These are phyloP conservation scores for Tuber aestivum DNA, from an alignment of 495 filamentous ascomycete genomes.

Conservation along the genomic window DNA sequence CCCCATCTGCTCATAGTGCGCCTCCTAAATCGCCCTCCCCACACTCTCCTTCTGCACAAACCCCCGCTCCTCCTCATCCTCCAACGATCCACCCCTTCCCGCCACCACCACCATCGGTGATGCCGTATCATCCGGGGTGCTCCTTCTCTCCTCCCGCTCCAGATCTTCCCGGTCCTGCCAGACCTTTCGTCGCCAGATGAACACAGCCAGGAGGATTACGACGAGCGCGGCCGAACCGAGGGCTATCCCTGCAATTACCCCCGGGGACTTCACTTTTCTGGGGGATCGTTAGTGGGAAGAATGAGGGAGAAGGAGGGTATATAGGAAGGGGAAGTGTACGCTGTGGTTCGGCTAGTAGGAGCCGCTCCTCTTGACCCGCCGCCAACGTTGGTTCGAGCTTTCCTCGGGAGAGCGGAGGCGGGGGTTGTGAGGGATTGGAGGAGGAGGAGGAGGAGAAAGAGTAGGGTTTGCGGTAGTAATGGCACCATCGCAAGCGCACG, in stretches of 20 bases:
- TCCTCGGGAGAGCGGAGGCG: background rate
- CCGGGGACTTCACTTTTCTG: background rate
- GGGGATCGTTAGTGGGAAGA: background rate
- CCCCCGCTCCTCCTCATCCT: background rate
- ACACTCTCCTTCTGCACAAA: background rate
- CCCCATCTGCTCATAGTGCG: background rate
- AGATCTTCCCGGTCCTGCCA: background rate
- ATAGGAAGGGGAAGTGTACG: background rate
- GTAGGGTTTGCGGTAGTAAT: background rate
- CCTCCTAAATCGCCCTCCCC: background rate
- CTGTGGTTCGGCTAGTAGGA: background rate
- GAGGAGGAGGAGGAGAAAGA: background rate
- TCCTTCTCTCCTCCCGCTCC: background rate
- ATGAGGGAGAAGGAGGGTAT: background rate
- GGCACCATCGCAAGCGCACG: background rate
- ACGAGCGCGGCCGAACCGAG: background rate
- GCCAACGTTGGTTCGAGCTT: background rate
- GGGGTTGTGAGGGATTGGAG: background rate
- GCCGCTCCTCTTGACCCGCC: background rate
- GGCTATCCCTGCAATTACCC: background rate
- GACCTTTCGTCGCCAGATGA: background rate
- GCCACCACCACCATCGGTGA: background rate
- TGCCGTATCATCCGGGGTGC: background rate
- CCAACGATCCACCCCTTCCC: background rate
- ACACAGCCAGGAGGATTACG: background rate